Evolutionary conservation across 345 rosid species (phyloP), one percentile per base, ranked within the genome.

Genomic region (Turnera subulata): DNA sequence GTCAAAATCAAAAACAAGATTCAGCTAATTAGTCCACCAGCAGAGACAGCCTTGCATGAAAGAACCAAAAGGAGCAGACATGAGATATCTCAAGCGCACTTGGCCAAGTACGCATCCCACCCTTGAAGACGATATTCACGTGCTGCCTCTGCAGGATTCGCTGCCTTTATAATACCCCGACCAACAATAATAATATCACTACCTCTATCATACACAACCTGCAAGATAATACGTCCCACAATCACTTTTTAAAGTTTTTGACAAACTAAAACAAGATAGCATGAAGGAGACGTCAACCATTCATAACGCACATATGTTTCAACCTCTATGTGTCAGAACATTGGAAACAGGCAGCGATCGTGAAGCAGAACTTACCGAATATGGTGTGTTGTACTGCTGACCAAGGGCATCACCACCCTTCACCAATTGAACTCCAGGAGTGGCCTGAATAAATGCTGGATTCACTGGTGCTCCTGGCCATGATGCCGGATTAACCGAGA

Each of bases 361-460:
- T n/a, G n/a, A n/a, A n/a, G n/a, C n/a, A n/a, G n/a, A 50, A 68
- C 95, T 80, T 74, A 93, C 99, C 13, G 97, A 89, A 65, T 79
- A 81, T 18, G 99, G 99, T 51, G 99, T 93, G 63, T 89, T 89
- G 8, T 93, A 93, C 66, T 89, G 97, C 60, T 89, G 97, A 50
- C 99, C 96, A 49, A 93, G 96, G 63, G 76, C 71, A 72, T 89
- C 99, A 46, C 97, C 95, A 12, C 97, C 96, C 47, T 71, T 77
- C 47, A 82, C 99, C 96, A 85, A 79, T 75, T 93, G 90, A 71
- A 89, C 99, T 65, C 99, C 99, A 51, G 99, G 99, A 2, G 99
- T 93, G 9, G 96, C 97, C 64, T 93, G 97, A 64, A 93, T 89
- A 63, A 93, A 85, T 29, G 88, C 80, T 11, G 96, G 96, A 82